Conservation (phyloP, 768 basidiomycete species). For the Mycena pura region DNA sequence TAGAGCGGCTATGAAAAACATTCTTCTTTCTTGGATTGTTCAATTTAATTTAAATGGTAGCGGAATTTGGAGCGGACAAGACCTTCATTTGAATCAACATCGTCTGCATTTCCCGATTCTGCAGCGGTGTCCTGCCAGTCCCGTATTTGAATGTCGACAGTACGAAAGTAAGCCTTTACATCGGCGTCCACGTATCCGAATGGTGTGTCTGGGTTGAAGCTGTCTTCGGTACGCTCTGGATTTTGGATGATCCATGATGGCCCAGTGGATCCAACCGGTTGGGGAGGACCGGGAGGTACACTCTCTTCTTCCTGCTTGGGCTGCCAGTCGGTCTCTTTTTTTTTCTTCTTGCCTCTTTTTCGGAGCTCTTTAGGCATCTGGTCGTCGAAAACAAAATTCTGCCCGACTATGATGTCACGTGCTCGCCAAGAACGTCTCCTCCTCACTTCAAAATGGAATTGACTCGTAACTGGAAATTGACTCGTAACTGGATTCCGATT, state of each 20-base stretch:
- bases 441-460: too few species aligned
- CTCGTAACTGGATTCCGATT: too few species aligned
- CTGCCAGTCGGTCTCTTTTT: conserved; percentile 49
- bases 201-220: conserved; percentile 70
- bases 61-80: too few species aligned
- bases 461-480: too few species aligned
- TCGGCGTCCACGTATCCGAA: conserved; percentile 92
- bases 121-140: conserved; percentile 77
- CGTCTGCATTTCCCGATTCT: conserved; percentile 50
- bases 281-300: conserved; percentile 17
- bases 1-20: conserved; percentile 84
- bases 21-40: conserved; percentile 67
- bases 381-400: background rate
- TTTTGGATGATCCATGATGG: conserved; percentile 77
- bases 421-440: too few species aligned
- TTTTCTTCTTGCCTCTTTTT: conserved; percentile 77
- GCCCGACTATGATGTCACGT: background rate
- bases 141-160: conserved; percentile 85
- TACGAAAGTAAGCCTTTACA: conserved; percentile 91
- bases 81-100: conserved; percentile 78
- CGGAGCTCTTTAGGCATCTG: conserved; percentile 77
- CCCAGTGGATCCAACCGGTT: conserved; percentile 41
- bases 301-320: conserved; percentile 27
- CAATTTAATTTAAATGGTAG: too few species aligned
- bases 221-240: conserved; percentile 38